Conservation (phyloP, 805 yeast species). For the Lipomyces starkeyi region DNA sequence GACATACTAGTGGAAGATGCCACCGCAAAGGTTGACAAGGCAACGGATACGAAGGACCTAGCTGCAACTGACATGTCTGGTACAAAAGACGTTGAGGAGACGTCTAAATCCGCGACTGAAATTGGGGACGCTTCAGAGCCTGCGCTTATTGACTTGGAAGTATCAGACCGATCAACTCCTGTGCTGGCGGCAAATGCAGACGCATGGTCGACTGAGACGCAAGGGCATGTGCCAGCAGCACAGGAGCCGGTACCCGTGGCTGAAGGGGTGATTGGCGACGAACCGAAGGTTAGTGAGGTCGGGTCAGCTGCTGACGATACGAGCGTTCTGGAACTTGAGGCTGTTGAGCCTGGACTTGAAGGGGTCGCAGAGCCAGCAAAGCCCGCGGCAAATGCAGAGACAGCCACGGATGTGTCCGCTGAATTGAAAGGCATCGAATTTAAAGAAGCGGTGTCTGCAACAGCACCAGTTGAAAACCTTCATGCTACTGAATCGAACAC, state of each 20-base stretch:
- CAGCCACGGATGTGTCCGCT: neutral
- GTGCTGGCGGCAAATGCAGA: no score
- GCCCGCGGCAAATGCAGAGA: neutral
- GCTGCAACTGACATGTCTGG: neutral
- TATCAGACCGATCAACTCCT: neutral
- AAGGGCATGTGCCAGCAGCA: neutral
- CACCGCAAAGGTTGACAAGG: no score
- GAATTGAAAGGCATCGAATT: slow-evolving; percentile 1
- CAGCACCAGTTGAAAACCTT: neutral
- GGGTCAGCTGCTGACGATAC: neutral
- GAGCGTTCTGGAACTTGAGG: neutral
- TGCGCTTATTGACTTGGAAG: neutral
- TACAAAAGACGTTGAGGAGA: no score
- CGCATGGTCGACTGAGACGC: no score
- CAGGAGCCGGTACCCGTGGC: neutral
- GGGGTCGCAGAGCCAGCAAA: neutral
- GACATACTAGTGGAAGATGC: no score
- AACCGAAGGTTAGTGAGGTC: no score
- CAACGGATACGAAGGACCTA: neutral
- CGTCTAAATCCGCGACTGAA: no score
- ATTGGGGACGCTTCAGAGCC: no score
- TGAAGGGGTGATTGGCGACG: neutral
- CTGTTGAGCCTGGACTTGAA: slow-evolving; percentile 1
- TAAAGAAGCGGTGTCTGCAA: neutral
- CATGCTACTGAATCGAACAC: neutral